Base-by-base conservation (phyloP, 805 yeast genomes). In the Ascoidea tarda region DNA sequence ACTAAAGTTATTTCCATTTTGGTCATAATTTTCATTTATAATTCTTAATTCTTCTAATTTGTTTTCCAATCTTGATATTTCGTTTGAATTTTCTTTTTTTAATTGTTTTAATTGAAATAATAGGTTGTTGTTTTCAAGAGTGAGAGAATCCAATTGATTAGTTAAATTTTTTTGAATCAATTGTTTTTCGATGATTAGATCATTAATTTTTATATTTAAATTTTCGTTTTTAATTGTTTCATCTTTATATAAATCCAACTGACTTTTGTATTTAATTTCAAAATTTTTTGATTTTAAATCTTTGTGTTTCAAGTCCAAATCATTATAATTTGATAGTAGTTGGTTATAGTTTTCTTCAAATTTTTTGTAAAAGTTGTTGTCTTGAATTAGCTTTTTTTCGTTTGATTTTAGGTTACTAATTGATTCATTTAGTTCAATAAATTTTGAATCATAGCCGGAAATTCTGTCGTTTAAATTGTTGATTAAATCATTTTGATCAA, bases 1-100 rank as follows among this genome's bases (percentile, higher is more conserved):
- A 32, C 51, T 49, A n/a, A 51, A 46, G 8, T 33, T 21, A 31
- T 44, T 16, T 33, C 31, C 6, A 5, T 44, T 42, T 12, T 54
- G 32, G 3, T 33, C 50, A 4, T 33, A 31, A 31, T 66, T 63
- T 62, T 89, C 96, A 32, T 77, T 69, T 58, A 78, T 77, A 33
- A 79, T 70, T 48, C 96, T 71, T 51, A 84, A 67, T 33, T 72
- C 69, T 66, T 91, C 97, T 51, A 87, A 72, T 54, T 81, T 80
- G 16, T 74, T 75, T 62, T 88, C 96, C 38, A 87, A 67, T 50
- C 82, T 66, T 42, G 74, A 66, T 16, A 80, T 72, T 59, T 83
- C 88, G 38, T 59, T 57, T 47, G 66, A 52, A 52, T 62, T 66
- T 6, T 70, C 69, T 46, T 65, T 64, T 45, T 61, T 60, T 5